Evolutionary conservation across 2,329 filamentous ascomycete genomes (phyloP).

Genomic region (Talaromyces sp.): DNA sequence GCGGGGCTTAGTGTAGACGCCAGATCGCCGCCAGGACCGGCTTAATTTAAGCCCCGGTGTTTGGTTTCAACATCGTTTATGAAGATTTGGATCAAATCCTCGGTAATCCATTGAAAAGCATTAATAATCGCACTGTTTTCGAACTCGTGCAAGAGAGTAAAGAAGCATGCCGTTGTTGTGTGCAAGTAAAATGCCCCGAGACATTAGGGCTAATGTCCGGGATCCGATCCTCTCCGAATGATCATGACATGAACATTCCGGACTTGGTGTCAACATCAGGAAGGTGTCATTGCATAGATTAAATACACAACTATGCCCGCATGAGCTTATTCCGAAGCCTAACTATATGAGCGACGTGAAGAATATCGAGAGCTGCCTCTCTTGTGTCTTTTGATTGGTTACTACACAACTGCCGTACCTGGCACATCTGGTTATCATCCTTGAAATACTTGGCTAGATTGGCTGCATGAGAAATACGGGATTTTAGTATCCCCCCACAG

Average conservation of each 20-base stretch:
- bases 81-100: not conserved
- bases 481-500: not conserved
- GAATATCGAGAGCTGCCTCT: not conserved
- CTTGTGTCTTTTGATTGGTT: not conserved
- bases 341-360: not conserved
- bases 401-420: not conserved
- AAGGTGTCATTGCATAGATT: not conserved
- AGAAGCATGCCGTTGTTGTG: not conserved
- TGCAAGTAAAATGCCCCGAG: not conserved
- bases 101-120: not conserved
- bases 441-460: not conserved
- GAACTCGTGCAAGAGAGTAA: not conserved
- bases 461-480: not conserved
- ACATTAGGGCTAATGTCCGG: not conserved
- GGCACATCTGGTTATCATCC: not conserved
- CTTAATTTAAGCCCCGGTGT: not conserved
- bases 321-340: not conserved
- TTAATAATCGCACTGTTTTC: not conserved
- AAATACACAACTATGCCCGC: not conserved
- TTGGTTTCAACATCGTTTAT: not conserved
- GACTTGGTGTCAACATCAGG: not conserved
- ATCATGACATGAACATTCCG: not conserved
- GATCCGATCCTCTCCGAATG: not conserved
- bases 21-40: conserved; percentile 3
- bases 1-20: not conserved